Base-by-base conservation (phyloP, 2,329 filamentous ascomycete genomes). In the Trichoderma brevicompactum region DNA sequence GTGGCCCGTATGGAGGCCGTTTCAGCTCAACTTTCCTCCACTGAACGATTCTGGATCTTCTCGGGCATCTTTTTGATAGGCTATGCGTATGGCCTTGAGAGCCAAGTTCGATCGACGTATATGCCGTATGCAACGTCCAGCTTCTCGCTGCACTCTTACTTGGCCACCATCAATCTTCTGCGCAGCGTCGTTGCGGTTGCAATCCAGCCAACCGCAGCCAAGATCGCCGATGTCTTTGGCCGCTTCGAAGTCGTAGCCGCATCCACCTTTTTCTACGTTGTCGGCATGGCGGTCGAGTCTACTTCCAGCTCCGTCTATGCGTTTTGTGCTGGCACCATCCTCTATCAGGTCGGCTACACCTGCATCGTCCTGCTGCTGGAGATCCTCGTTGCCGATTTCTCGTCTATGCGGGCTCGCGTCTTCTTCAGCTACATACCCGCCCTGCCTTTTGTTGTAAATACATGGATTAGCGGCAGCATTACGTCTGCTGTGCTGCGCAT, bases 381-480 rank as follows among this genome's bases (percentile, higher is more conserved):
- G 72, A 83, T 89, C 34, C 80, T 89, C 23, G 79, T 89, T 13
- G 86, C 83, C 19, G 87, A 89, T 69, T 80, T 85, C 13, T 86
- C 86, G 0, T 87, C 86, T 0, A 82, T 86, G 67, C 79, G 85
- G 6, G 82, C 84, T 3, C 84, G 87, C 66, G 77, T 89, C 2
- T 79, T 89, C 65, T 88, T 87, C 77, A 87, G 84, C 19, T 89
- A 87, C 62, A 77, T 89, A n/a, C 86, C 86, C 0, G 83, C 84
- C 0, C 72, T 82, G 3, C 86, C 86, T 0, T 88, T 87, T 70
- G 71, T 88, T 50, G 79, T 87, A 73, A 89, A 89, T 70, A 86
- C 86, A 0, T 89, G 87, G 87, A 80, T 89, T 13, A 85, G 84
- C 67, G 87, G 87, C 19, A 82, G 85, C 67, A 76, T 89, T 56